Evolutionary conservation across 306 rosid species (phyloP).

Genomic region (Begonia peltatifolia): DNA sequence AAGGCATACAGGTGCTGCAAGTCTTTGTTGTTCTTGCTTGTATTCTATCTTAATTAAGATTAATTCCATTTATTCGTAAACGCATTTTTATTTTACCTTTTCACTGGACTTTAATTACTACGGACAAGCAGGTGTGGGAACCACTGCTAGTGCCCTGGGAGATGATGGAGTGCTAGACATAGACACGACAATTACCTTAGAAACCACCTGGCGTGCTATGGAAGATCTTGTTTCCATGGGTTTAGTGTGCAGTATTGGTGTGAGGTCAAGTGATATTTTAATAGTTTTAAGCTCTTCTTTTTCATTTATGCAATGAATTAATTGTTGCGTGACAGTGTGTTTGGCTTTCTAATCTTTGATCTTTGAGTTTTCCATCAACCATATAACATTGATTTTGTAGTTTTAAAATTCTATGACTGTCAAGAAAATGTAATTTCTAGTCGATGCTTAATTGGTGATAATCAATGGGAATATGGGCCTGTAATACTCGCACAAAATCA

Average conservation of each 20-base stretch:
- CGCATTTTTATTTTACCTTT: neutral
- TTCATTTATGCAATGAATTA: neutral
- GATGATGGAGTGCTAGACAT: slow-evolving; percentile 80
- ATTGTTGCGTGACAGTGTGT: neutral
- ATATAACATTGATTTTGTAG: no score
- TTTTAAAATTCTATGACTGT: no score
- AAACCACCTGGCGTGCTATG: slow-evolving; percentile 91
- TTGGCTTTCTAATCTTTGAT: neutral
- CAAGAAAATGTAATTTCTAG: no score
- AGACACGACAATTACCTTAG: slow-evolving; percentile 70
- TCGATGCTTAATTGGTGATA: no score
- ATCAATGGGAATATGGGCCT: no score
- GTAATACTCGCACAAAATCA: no score
- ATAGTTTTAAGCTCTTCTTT: neutral
- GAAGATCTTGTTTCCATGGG: slow-evolving; percentile 76
- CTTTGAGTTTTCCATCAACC: neutral
- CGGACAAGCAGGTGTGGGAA: slow-evolving; percentile 59
- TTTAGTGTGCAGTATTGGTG: slow-evolving; percentile 89
- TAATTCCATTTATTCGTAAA: no score
- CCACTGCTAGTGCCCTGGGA: slow-evolving; percentile 67
- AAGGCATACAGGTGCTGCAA: slow-evolving; percentile 47
- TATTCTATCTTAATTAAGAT: neutral
- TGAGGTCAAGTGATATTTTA: slow-evolving; percentile 34
- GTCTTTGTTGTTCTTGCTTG: slow-evolving; percentile 2
- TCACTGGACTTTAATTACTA: neutral